These are phyloP conservation scores for Theileria annulata DNA, from an alignment of 169 alveolate species.

Conservation along the genomic window DNA sequence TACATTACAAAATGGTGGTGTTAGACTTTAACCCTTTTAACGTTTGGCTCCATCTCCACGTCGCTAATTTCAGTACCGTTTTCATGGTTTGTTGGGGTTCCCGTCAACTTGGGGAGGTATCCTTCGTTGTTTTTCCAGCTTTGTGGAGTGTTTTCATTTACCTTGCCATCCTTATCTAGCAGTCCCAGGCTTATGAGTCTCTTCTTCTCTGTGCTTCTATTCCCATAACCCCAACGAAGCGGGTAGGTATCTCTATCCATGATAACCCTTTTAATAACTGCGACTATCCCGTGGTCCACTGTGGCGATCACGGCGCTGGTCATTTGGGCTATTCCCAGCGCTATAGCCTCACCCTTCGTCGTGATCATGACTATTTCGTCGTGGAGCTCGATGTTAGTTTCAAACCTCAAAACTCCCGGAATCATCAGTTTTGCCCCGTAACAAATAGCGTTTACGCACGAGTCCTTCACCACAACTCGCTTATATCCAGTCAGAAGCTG, in stretches of 20 bases:
- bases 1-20: background rate
- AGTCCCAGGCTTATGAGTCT: slow-evolving; percentile 94
- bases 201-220: slow-evolving; percentile 97
- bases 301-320: slow-evolving; percentile 98
- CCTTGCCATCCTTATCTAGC: slow-evolving; percentile 93
- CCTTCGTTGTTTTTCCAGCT: slow-evolving; percentile 90
- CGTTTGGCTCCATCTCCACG: slow-evolving; percentile 8
- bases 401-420: slow-evolving; percentile 99
- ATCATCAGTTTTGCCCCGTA: slow-evolving; percentile 99
- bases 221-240: slow-evolving; percentile 99
- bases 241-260: slow-evolving; percentile 99
- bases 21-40: slow-evolving; percentile 22
- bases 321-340: slow-evolving; percentile 99
- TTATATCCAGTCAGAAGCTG: slow-evolving; percentile 92
- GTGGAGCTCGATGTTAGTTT: slow-evolving; percentile 93
- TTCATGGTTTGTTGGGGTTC: slow-evolving; percentile 64
- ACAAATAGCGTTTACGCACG: slow-evolving; percentile 98
- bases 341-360: slow-evolving; percentile 99
- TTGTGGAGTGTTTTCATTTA: slow-evolving; percentile 92
- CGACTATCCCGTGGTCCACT: slow-evolving; percentile 99
- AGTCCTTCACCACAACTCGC: slow-evolving; percentile 98
- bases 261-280: slow-evolving; percentile 97
- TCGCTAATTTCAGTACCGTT: slow-evolving; percentile 26
- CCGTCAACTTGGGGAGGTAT: slow-evolving; percentile 79
- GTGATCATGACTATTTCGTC: slow-evolving; percentile 96